Base-by-base conservation (phyloP, 2,329 filamentous ascomycete species). In the Fusarium mexicanum region DNA sequence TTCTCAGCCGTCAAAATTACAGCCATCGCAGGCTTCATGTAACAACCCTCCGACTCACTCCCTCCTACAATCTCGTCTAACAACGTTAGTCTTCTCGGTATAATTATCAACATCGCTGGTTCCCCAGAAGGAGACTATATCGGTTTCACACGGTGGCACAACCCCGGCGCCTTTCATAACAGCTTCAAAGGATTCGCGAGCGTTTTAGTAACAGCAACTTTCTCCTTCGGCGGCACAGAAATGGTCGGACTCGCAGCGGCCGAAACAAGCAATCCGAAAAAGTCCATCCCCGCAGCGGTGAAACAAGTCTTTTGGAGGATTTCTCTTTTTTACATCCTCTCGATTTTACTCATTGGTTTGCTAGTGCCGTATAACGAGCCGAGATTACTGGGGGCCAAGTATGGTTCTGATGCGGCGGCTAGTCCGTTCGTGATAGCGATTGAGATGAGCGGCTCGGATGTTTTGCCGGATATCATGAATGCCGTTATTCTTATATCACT, bases 301-400 rank as follows among this genome's bases (percentile, higher is more conserved):
- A 97, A 97, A 83, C 95, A 97, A 80, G 94, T 98, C 26, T 97
- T 98, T 82, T 98, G 95, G 95, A 91, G 95, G 75, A 97, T 98
- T 79, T 90, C 91, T 7, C 87, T 97, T 53, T 98, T 98, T 84
- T 98, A 98, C 84, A 87, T 98, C 58, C 90, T 96, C 31, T 93
- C 93, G 0, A 88, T 98, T 8, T 90, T 91, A 16, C 85, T 98
- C 5, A 91, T 98, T 64, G 94, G 95, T 24, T 87, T 97, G 2
- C 86, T 97, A 4, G 94, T 98, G 0, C 93, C 92, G 0, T 95
- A 92, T 80, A 84, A 89, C 75, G 89, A 97, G 66, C 63, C 79
- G 0, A 86, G 87, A 7, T 90, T 98, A 0, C 84, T 95, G 22
- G 83, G 84, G 10, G 85, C 84, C 29, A 86, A 86, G 47, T 84